These are phyloP conservation scores for Fusarium sp. DNA, from an alignment of 2,329 filamentous ascomycete species.

Conservation along the genomic window DNA sequence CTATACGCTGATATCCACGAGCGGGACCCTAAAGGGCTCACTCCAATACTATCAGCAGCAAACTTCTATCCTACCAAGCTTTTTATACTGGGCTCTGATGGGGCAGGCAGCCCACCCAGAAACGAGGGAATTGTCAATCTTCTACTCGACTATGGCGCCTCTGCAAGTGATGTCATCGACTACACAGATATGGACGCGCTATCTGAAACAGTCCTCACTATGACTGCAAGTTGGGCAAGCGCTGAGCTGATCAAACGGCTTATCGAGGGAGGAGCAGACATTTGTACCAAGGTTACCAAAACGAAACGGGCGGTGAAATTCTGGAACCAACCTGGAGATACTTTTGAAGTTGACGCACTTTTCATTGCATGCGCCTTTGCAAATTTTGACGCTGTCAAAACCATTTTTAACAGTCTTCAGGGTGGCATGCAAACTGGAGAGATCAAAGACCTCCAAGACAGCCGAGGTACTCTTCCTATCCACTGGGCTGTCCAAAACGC, in stretches of 20 bases:
- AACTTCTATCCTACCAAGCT: accelerated
- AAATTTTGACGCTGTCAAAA: not conserved
- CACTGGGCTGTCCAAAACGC: not conserved
- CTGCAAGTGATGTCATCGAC: accelerated
- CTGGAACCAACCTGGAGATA: not conserved
- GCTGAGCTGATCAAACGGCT: not conserved
- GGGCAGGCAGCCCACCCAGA: accelerated
- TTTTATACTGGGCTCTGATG: too few species aligned
- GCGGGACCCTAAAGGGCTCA: not conserved
- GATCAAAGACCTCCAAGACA: not conserved
- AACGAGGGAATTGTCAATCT: not conserved
- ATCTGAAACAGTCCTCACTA: not conserved
- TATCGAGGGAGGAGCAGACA: accelerated
- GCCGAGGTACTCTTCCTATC: not conserved
- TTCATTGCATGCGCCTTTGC: not conserved
- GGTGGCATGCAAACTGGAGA: accelerated
- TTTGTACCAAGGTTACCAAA: not conserved
- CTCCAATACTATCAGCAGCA: not conserved
- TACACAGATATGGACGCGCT: accelerated
- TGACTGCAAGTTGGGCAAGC: not conserved
- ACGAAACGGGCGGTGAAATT: accelerated
- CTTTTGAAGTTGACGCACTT: not conserved
- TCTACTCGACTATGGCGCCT: not conserved
- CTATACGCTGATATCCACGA: not conserved
- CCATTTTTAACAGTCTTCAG: accelerated